Base-by-base conservation (phyloP, 805 yeast genomes). In the Starmerella apis region DNA sequence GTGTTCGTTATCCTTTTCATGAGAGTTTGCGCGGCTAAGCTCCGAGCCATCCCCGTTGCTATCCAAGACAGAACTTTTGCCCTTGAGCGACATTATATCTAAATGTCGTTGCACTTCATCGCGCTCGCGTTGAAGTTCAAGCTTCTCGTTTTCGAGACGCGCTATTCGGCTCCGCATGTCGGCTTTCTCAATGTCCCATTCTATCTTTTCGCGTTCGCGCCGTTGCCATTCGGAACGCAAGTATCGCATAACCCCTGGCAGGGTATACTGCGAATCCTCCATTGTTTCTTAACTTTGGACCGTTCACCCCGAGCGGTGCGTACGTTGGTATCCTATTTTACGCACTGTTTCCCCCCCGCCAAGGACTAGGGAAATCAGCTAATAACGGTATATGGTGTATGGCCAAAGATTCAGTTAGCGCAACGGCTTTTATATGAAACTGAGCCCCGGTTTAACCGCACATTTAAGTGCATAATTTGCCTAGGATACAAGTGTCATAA, bases 161-260 rank as follows among this genome's bases (percentile, higher is more conserved):
- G 77, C 71, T 43, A 78, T 74, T 28, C 71, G 66, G 37, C 67
- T 59, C 62, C 71, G 75, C 80, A 79, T 75, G 58, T 79, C 83
- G 18, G 79, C 77, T 32, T 74, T 68, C 59, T 79, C 83, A 46
- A 77, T 65, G 51, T 75, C 79, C 80, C 81, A 78, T 39, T 73
- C 74, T 47, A 79, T 75, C 46, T 80, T 66, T 56, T 76, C 78
- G 48, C 77, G 72, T 60, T 79, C 83, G 61, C 75, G 76, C 51
- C 71, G 72, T 48, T 79, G 78, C 72, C 79, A 78, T 57, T 79
- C 83, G 22, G 74, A 67, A 60, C 79, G 83, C 58, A 79, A 68
- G 54, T 75, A 79, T 59, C 77, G 75, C 78, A 79, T 77, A 28
- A 79, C 79, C 46, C 83, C 83, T 28, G 68, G 69, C 44, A 66